A percentile compares a stretch with the other conserved stretches of the same genome.
Conservation (phyloP, 2,329 filamentous ascomycete genomes). For the Sporothrix inflata region DNA sequence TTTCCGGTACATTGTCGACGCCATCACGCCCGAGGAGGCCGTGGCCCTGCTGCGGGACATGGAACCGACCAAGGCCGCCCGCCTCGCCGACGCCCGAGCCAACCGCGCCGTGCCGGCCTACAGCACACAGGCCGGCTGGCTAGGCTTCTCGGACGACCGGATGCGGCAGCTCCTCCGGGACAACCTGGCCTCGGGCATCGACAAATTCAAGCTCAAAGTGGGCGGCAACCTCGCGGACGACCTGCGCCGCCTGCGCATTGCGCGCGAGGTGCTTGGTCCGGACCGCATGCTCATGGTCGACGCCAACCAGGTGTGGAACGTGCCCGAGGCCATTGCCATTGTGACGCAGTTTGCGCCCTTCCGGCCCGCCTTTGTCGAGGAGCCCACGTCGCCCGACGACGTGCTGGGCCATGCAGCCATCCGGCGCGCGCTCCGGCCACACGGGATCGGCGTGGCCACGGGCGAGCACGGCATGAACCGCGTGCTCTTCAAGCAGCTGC, state of each 20-base stretch:
- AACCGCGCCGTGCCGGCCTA: constrained; percentile 83
- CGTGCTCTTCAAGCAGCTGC: constrained; percentile 90
- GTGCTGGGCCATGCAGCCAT: constrained; percentile 86
- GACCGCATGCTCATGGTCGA: constrained; percentile 87
- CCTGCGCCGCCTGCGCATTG: constrained; percentile 69
- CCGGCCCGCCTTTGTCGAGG: constrained; percentile 93
- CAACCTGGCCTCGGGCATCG: constrained; percentile 76
- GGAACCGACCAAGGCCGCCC: constrained; percentile 68
- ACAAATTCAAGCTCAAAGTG: constrained; percentile 90
- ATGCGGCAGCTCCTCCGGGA: constrained; percentile 75
- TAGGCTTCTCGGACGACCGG: constrained; percentile 85
- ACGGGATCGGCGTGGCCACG: constrained; percentile 81
- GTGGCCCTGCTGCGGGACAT: constrained; percentile 68
- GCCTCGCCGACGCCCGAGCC: constrained; percentile 72
- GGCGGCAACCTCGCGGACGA: constrained; percentile 76
- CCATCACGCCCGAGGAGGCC: constrained; percentile 84
- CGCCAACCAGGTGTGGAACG: constrained; percentile 90
- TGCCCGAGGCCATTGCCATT: constrained; percentile 84
- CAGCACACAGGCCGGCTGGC: constrained; percentile 86
- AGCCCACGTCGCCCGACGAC: constrained; percentile 89
- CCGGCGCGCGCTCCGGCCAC: constrained; percentile 74
- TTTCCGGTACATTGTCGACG: constrained; percentile 92
- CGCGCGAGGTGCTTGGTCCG: constrained; percentile 54
- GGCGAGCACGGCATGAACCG: constrained; percentile 97
- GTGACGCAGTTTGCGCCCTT: constrained; percentile 73